Evolutionary conservation across 2,329 filamentous ascomycete species (phyloP).

Genomic region (Trichoderma sp.): DNA sequence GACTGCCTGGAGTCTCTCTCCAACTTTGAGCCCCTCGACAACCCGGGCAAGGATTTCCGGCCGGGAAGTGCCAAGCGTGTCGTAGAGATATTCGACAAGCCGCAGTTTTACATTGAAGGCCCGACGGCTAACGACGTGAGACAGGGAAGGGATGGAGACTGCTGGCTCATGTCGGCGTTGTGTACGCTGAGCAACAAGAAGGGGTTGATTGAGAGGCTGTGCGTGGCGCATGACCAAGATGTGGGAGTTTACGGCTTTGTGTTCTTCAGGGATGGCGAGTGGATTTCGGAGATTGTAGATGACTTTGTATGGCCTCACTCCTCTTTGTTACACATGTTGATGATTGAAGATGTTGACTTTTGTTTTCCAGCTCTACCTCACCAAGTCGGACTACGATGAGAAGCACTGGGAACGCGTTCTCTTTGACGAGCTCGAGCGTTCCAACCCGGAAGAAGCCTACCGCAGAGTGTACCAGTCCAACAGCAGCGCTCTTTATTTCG

Average conservation of each 20-base stretch:
- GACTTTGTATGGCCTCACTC: conserved; percentile 46
- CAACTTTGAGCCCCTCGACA: conserved; percentile 35
- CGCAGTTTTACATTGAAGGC: conserved; percentile 76
- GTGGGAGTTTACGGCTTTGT: conserved; percentile 86
- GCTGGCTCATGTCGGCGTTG: conserved; percentile 82
- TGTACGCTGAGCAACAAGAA: conserved; percentile 75
- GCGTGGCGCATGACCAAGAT: conserved; percentile 69
- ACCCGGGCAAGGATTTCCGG: conserved; percentile 38
- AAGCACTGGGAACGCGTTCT: conserved; percentile 49
- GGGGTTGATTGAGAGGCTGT: conserved; percentile 70
- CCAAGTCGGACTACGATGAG: conserved; percentile 64
- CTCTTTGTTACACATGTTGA: neutral
- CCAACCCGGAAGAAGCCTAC: conserved; percentile 61
- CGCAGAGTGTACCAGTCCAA: conserved; percentile 72
- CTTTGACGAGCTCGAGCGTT: conserved; percentile 48
- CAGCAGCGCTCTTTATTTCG: conserved; percentile 74
- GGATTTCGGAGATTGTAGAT: conserved; percentile 61
- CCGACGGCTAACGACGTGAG: conserved; percentile 76
- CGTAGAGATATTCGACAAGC: conserved; percentile 72
- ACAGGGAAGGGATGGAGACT: conserved; percentile 78
- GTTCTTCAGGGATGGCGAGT: conserved; percentile 78
- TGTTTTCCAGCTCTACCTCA: conserved; percentile 49
- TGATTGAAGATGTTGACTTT: neutral
- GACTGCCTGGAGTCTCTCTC: conserved; percentile 53
- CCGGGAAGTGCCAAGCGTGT: conserved; percentile 68